Evolutionary conservation across 768 basidiomycete species (phyloP), one percentile per base, ranked within the genome.

Genomic region (Mycena albidolilacea): DNA sequence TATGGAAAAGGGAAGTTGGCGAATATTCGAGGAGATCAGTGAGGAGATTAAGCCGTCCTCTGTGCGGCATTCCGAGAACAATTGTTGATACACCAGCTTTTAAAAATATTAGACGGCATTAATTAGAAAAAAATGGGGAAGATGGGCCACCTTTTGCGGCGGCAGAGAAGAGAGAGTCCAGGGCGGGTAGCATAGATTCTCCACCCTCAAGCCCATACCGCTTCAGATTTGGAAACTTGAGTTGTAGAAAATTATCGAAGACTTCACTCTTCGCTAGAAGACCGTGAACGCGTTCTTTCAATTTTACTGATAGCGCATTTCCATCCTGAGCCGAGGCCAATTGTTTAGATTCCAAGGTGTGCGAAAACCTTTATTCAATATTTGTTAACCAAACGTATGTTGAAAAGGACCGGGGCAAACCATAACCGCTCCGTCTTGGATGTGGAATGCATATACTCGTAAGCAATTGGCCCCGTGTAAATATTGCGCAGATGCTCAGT

Each of bases 391-490:
- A 19, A 21, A 35, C 21, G 59, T 21, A n/a, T 19, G 21, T 61
- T 15, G 35, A 21, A 15, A 23, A 14, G 23, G 8, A 38, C 38
- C 30, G 30, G 38, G 17, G 55, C 58, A 61, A 23, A 69, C 69
- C 95, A 97, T 7, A 94, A 85, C 0, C 95, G 88, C 82, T 96
- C 95, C 0, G 91, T 93, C 84, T 95, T 95, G 70, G 89, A 92
- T 0, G 93, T 92, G 14, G 94, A 93, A 80, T 97, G 95, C 94
- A 95, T 95, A 70, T 92, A 96, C 87, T 98, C 97, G 78, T 97
- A 95, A 0, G 94, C 96, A 75, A 98, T 95, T 30, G 90, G 90
- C 2, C 93, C 94, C 38, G 95, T 93, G 78, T 98, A 98, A 1
- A 94, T 87, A 0, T 84, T 82, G 67, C 92, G 89, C 14, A 98